Conservation (phyloP, 306 rosid genomes). For the Mucuna pruriens region DNA sequence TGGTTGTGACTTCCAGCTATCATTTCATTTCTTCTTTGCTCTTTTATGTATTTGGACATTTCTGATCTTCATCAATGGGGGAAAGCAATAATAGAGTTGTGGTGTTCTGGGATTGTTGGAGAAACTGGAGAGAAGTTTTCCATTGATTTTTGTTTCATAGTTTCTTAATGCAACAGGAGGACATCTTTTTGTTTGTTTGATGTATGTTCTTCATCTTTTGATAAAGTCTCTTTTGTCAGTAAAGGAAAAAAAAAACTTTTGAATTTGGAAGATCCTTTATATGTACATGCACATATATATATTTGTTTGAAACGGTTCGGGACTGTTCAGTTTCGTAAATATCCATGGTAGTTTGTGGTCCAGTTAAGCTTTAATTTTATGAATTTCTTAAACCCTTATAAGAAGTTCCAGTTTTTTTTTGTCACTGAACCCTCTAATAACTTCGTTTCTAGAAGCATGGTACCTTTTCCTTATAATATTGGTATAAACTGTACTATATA, state of each 20-base stretch:
- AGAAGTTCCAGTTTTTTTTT: slow-evolving; percentile 19
- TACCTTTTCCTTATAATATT: background rate
- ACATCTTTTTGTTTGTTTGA: background rate
- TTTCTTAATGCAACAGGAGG: background rate
- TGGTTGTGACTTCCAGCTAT: background rate
- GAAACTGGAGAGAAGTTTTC: background rate
- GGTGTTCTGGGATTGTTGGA: background rate
- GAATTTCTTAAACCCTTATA: background rate
- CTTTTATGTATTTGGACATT: background rate
- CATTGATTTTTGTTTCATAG: background rate
- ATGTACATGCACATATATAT: no score
- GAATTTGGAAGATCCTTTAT: background rate
- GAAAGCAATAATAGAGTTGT: background rate
- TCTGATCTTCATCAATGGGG: background rate
- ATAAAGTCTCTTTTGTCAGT: background rate
- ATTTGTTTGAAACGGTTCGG: background rate
- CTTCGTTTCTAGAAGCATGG: slow-evolving; percentile 16
- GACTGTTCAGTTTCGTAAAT: background rate
- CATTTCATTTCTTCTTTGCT: background rate
- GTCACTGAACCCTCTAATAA: background rate
- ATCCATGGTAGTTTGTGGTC: slow-evolving; percentile 12
- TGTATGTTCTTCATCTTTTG: background rate
- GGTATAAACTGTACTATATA: slow-evolving; percentile 4
- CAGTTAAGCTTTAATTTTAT: background rate
- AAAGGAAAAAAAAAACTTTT: background rate